Evolutionary conservation across 495 filamentous ascomycete genomes (phyloP).

Genomic region (Cercophora scortea): DNA sequence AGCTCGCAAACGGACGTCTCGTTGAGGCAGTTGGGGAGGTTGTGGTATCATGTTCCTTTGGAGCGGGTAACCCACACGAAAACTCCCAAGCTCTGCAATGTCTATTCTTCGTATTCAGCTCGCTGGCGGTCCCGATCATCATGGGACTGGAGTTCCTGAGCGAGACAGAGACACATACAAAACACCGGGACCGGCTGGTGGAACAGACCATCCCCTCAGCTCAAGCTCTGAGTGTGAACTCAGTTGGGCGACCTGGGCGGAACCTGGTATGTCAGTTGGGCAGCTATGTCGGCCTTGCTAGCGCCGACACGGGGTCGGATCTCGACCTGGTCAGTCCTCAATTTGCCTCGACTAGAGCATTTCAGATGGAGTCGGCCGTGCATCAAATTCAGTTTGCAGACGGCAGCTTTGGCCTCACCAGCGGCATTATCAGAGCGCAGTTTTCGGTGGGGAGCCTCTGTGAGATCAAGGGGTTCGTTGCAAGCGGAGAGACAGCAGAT

Average conservation of each 20-base stretch:
- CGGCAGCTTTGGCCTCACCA: background rate
- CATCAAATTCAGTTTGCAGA: background rate
- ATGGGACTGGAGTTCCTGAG: background rate
- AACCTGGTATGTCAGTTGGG: background rate
- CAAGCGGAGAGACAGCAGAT: background rate
- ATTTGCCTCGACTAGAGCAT: background rate
- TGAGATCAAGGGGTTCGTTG: background rate
- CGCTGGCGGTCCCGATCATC: background rate
- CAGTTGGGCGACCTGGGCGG: background rate
- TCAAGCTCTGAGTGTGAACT: background rate
- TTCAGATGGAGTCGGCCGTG: background rate
- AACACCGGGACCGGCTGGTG: background rate
- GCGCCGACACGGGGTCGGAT: background rate
- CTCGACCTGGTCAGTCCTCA: background rate
- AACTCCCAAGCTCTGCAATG: background rate
- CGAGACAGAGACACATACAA: background rate
- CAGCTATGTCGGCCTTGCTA: background rate
- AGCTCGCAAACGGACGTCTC: background rate
- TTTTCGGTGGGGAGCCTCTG: background rate
- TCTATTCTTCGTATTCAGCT: background rate
- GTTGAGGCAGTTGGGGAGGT: background rate
- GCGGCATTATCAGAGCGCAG: background rate
- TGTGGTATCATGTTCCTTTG: background rate
- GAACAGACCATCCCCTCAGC: background rate
- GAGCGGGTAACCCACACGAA: no score